A percentile compares a stretch with the other conserved stretches of the same genome.
Evolutionary conservation across 768 basidiomycete genomes (phyloP).

Genomic region (Lactarius deliciosus): DNA sequence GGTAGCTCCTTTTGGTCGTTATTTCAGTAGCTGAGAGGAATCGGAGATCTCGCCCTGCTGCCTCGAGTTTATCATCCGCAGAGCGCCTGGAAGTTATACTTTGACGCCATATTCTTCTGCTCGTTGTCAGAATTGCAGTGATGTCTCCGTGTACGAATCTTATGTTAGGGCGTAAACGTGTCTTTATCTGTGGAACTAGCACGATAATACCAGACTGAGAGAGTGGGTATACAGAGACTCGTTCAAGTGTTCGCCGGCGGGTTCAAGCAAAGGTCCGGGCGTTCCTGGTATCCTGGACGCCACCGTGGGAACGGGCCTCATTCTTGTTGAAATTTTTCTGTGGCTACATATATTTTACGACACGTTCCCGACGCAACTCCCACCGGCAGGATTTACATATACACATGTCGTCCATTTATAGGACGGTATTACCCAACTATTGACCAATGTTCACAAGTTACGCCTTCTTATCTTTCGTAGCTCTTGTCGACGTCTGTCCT

Average conservation of each 20-base stretch:
- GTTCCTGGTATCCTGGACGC: neutral
- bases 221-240: neutral
- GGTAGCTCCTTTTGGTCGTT: neutral
- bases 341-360: neutral
- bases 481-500: neutral
- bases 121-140: neutral
- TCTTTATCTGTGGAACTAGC: neutral
- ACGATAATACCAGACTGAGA: neutral
- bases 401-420: neutral
- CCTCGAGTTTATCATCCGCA: neutral
- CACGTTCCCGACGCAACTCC: neutral
- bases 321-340: neutral
- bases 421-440: neutral
- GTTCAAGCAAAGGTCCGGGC: too few relatives aligned
- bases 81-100: neutral
- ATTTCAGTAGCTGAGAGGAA: neutral
- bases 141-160: neutral
- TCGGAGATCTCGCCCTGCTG: neutral
- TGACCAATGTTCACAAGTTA: neutral
- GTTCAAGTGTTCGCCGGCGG: neutral
- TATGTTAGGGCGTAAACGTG: neutral
- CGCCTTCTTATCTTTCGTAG: neutral
- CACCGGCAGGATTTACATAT: neutral
- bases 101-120: neutral
- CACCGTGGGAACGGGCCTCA: neutral